These are phyloP conservation scores for Asparagopsis taxiformis DNA, from an alignment of 31 red algal species.

Conservation along the genomic window DNA sequence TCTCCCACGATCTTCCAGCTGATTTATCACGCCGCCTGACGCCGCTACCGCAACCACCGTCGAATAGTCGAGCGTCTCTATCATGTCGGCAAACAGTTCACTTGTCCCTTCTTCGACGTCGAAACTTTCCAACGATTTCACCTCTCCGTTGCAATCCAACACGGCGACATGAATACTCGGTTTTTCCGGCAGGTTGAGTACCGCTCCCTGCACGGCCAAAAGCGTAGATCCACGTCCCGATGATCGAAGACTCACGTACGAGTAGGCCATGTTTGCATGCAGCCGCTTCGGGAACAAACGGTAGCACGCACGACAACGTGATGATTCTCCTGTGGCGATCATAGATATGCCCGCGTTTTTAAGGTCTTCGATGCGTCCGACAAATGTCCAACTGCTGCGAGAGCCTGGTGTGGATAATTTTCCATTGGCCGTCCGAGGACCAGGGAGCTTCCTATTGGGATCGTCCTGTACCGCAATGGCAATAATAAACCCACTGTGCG, in stretches of 20 bases:
- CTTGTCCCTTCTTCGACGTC: not conserved
- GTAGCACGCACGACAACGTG: not conserved
- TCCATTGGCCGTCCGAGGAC: too few species aligned
- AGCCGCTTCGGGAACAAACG: not conserved
- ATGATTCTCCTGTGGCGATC: not conserved
- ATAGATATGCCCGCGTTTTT: not conserved
- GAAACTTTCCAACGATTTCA: not conserved
- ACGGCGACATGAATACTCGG: not conserved
- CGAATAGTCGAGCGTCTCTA: not conserved
- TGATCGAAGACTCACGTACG: not conserved
- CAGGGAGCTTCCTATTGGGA: not conserved
- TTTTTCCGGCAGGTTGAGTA: not conserved
- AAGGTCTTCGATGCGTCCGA: not conserved
- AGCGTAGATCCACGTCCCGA: not conserved
- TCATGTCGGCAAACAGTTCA: not conserved
- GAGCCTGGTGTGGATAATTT: not conserved
- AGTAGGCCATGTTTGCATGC: not conserved
- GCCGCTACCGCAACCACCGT: not conserved
- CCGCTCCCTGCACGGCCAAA: not conserved
- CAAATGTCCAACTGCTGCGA: not conserved
- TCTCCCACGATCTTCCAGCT: not conserved
- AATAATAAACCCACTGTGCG: not conserved
- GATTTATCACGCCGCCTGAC: not conserved
- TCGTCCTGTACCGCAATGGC: not conserved
- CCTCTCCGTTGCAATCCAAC: not conserved